These are phyloP conservation scores for Plasmodium coatneyi DNA, from an alignment of 169 alveolate genomes.

Conservation along the genomic window DNA sequence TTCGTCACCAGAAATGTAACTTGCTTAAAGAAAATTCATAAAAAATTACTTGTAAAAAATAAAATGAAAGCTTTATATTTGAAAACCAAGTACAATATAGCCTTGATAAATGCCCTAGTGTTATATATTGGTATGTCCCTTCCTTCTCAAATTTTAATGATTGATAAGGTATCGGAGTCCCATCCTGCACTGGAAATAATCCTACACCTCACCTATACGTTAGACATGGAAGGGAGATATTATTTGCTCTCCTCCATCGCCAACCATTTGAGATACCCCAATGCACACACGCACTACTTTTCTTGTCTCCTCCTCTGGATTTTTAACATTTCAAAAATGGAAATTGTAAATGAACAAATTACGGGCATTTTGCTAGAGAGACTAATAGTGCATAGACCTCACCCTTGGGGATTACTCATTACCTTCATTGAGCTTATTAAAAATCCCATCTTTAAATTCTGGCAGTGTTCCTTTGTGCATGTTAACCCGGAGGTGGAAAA, in stretches of 20 bases:
- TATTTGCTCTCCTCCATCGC: slow-evolving; percentile 92
- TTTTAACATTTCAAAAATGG: slow-evolving; percentile 90
- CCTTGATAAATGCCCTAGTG: slow-evolving; percentile 86
- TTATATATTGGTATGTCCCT: slow-evolving; percentile 83
- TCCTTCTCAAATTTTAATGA: slow-evolving; percentile 38
- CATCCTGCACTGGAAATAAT: slow-evolving; percentile 85
- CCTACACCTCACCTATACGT: slow-evolving; percentile 80
- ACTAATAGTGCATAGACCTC: slow-evolving; percentile 93
- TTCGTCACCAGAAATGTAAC: slow-evolving; percentile 24
- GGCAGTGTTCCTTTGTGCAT: slow-evolving; percentile 82
- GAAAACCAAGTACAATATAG: slow-evolving; percentile 83
- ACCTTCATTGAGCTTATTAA: slow-evolving; percentile 95
- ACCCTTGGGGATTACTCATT: slow-evolving; percentile 98
- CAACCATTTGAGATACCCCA: slow-evolving; percentile 97
- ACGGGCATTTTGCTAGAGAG: slow-evolving; percentile 94
- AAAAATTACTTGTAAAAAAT: slow-evolving; percentile 75
- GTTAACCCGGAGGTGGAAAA: slow-evolving; percentile 82
- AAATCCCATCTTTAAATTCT: slow-evolving; percentile 89
- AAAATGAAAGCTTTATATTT: slow-evolving; percentile 77
- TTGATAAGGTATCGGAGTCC: slow-evolving; percentile 33
- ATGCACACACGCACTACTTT: slow-evolving; percentile 95
- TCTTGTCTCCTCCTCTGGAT: slow-evolving; percentile 89
- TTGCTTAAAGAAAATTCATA: slow-evolving; percentile 65
- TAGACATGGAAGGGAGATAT: slow-evolving; percentile 91
- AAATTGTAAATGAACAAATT: slow-evolving; percentile 91